Percentiles rank a stretch among this genome's conserved stretches.
These are phyloP conservation scores for Ajuga chamaepitys DNA, from an alignment of 257 asterid species.

Conservation along the genomic window DNA sequence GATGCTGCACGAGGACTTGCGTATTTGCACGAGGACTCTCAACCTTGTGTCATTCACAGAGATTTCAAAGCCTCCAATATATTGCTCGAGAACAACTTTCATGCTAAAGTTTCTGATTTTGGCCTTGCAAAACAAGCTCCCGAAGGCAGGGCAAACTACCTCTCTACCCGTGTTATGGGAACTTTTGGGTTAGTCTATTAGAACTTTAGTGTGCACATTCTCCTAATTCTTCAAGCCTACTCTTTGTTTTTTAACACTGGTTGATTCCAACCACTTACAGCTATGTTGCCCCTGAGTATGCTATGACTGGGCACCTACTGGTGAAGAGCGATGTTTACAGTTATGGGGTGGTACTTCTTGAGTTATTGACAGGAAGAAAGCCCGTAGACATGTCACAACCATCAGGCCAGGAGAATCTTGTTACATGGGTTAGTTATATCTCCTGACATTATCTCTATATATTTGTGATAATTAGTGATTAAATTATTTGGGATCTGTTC, in stretches of 20 bases:
- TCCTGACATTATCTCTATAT: background rate
- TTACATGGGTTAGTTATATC: constrained; percentile 67
- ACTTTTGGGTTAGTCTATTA: constrained; percentile 77
- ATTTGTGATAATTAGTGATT: background rate
- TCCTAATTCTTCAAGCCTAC: background rate
- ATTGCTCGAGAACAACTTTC: constrained; percentile 82
- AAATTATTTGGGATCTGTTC: background rate
- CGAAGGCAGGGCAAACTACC: constrained; percentile 83
- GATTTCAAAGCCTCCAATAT: constrained; percentile 97
- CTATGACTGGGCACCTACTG: constrained; percentile 96
- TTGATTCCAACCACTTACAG: constrained; percentile 31
- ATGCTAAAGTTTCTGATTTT: constrained; percentile 97
- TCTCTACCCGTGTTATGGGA: constrained; percentile 99
- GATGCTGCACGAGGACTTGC: constrained; percentile 99
- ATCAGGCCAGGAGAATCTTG: constrained; percentile 94
- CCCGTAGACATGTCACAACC: constrained; percentile 99
- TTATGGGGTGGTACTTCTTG: constrained; percentile 95
- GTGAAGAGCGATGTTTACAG: constrained; percentile 99
- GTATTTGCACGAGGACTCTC: constrained; percentile 96
- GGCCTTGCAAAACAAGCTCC: constrained; percentile 98
- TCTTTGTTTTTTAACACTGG: background rate
- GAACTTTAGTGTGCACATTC: background rate
- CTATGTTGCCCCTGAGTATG: constrained; percentile 96
- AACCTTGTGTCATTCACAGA: constrained; percentile 95
- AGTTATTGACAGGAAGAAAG: constrained; percentile 82